Evolutionary conservation across 164 flowering plant genomes (phyloP).

Genomic region (Piper betle): DNA sequence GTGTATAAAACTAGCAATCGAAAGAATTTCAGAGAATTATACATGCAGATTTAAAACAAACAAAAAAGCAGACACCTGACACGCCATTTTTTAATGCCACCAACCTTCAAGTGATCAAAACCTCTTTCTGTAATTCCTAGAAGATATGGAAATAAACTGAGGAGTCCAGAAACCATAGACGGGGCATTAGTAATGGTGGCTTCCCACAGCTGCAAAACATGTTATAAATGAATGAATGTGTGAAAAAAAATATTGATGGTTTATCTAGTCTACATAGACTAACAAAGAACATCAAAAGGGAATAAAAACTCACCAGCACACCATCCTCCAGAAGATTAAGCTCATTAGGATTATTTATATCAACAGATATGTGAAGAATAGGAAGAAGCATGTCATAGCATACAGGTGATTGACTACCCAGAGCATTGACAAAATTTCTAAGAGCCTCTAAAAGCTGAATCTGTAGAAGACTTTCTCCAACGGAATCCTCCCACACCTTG

Average conservation of each 20-base stretch:
- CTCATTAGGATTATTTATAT: constrained; percentile 76
- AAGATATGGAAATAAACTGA: constrained; percentile 54
- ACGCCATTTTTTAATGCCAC: not conserved
- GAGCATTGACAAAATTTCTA: constrained; percentile 69
- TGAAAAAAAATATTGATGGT: not conserved
- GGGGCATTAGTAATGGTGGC: constrained; percentile 77
- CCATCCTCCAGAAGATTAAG: constrained; percentile 86
- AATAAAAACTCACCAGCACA: constrained; percentile 43
- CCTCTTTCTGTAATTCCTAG: constrained; percentile 68
- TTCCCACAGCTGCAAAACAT: constrained; percentile 79
- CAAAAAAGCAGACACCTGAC: constrained; percentile 1
- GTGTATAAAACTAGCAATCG: not conserved
- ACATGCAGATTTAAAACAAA: not conserved
- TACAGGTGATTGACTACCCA: constrained; percentile 64
- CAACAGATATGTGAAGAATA: constrained; percentile 56
- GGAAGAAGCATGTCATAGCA: constrained; percentile 69
- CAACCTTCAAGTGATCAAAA: constrained; percentile 85
- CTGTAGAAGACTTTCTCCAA: constrained; percentile 85
- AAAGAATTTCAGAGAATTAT: not conserved
- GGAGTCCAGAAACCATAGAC: constrained; percentile 64
- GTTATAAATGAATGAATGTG: not conserved
- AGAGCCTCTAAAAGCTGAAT: constrained; percentile 87
- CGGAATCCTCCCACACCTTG: constrained; percentile 90
- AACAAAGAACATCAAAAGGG: constrained; percentile 1
- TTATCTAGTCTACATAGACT: not conserved